Base-by-base conservation (phyloP, 2,329 filamentous ascomycete genomes). In the Stemphylium vesicarium region DNA sequence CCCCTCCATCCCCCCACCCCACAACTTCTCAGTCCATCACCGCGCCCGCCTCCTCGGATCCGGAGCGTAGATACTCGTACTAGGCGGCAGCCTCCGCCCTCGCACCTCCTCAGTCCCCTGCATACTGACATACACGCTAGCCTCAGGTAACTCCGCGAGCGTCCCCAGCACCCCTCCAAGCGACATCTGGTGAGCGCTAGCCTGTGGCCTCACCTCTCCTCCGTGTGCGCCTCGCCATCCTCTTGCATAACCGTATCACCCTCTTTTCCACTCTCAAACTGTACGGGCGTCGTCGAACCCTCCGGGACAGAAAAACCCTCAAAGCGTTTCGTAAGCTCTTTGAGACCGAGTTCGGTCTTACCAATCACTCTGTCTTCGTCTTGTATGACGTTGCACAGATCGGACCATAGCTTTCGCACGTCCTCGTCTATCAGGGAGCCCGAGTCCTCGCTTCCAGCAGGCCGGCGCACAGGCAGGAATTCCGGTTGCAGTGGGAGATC, bases 301-400 rank as follows among this genome's bases (percentile, higher is more conserved):
- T 46, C 26, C 6, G 52, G 47, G 4, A 16, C 22, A 41, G 38
- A 29, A 6, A 51, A 32, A 8, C 40, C 47, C n/a, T 26, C 16
- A 12, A 51, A 55, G 13, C 47, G 31, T 42, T 42, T 41, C 16
- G 15, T 51, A 4, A 55, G 47, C 16, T 40, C 15, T n/a, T 46
- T 29, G 12, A 51, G 35, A n/a, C 46, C 40, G 15, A 54, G 36
- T 29, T 46, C 36, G 8, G 24, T 44, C 20, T 20, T 45, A 2
- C 40, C 41, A 15, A 55, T 15, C 7, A 20, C 13, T 4, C 26
- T 35, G 24, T 55, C 47, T 6, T 55, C 52, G 18, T 29, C 32
- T 24, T 51, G 16, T 7, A 55, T 29, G 2, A 44, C 18, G 6
- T 37, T 32, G 4, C 42, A 13, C 15, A 55, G 33, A 10, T 51